These are phyloP conservation scores for Apiospora phragmitis DNA, from an alignment of 2,329 filamentous ascomycete species.

Conservation along the genomic window DNA sequence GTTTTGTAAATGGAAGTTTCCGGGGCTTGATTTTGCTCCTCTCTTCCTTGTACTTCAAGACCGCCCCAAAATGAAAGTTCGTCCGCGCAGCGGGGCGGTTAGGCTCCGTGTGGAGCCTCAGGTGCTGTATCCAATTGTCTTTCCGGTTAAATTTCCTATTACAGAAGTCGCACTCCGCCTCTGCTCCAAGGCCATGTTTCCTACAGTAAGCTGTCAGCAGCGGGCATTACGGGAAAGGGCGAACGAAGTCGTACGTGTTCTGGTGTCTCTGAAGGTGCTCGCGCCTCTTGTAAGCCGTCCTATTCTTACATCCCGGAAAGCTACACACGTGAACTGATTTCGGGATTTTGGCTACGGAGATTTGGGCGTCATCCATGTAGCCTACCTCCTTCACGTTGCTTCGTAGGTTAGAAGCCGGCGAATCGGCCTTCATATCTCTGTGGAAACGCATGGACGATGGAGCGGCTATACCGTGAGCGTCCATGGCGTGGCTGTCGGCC, in stretches of 20 bases:
- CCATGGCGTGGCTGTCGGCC: not conserved
- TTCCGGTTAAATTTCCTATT: constrained; percentile 34
- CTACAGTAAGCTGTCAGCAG: not conserved
- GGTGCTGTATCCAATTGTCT: constrained; percentile 40
- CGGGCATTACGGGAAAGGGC: not conserved
- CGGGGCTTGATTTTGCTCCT: not conserved
- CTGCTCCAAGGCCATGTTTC: not conserved
- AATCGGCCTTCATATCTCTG: not conserved
- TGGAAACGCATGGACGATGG: not conserved
- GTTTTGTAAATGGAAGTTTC: too few relatives aligned
- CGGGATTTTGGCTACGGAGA: not conserved
- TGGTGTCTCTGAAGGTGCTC: constrained; percentile 59
- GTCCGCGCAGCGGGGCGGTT: not conserved
- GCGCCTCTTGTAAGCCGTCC: constrained; percentile 48
- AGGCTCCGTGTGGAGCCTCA: constrained; percentile 35
- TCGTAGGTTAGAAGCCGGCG: too few relatives aligned
- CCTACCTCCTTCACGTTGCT: not conserved
- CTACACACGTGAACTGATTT: not conserved
- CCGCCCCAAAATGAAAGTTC: not conserved
- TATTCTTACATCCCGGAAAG: not conserved
- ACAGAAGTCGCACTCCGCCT: constrained; percentile 20
- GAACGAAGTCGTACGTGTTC: constrained; percentile 31
- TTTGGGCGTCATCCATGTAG: not conserved
- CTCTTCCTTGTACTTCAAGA: not conserved
- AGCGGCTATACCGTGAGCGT: too few relatives aligned